phyloP scores from a whole-genome alignment of 1,139 yeast genomes.

The Hemisphaericaspora subhashii region DNA sequence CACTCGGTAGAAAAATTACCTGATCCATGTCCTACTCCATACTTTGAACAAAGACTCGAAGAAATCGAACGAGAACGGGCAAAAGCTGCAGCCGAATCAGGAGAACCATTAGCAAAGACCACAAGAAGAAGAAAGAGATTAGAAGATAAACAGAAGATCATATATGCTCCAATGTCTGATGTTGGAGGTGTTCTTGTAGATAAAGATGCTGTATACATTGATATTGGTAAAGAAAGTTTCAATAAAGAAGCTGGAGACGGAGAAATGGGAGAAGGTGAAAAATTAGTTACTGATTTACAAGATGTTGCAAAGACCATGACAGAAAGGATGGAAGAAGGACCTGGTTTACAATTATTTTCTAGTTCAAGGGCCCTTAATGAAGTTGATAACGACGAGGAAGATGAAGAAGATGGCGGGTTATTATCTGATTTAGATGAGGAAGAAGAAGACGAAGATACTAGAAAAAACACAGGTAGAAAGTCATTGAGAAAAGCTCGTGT shows the following conservation, averaged over 20 bases:
- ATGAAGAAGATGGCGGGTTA: slow-evolving; percentile 36
- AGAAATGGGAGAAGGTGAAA: slow-evolving; percentile 79
- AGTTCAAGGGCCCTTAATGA: slow-evolving; percentile 52
- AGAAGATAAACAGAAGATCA: slow-evolving; percentile 90
- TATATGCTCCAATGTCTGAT: slow-evolving; percentile 99
- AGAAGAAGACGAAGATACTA: slow-evolving; percentile 22
- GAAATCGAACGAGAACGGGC: slow-evolving; percentile 72
- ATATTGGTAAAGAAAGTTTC: slow-evolving; percentile 70
- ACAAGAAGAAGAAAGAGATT: slow-evolving; percentile 80
- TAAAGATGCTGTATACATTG: slow-evolving; percentile 94
- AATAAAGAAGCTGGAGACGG: slow-evolving; percentile 42
- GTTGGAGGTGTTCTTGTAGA: slow-evolving; percentile 97
- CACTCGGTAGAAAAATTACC: slow-evolving; percentile 83
- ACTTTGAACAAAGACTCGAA: slow-evolving; percentile 79
- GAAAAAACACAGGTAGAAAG: slow-evolving; percentile 54
- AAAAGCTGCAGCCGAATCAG: slow-evolving; percentile 61
- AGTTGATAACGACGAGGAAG: slow-evolving; percentile 36
- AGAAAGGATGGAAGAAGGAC: slow-evolving; percentile 59
- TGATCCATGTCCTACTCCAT: slow-evolving; percentile 99
- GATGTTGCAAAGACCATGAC: slow-evolving; percentile 63
- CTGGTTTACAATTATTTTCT: slow-evolving; percentile 74
- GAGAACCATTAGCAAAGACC: slow-evolving; percentile 54
- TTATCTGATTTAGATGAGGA: slow-evolving; percentile 25
- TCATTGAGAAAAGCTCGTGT: slow-evolving; percentile 59
- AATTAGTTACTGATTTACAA: slow-evolving; percentile 79